Evolutionary conservation across 768 basidiomycete species (phyloP).

Genomic region (Xerocomus spinulosus): DNA sequence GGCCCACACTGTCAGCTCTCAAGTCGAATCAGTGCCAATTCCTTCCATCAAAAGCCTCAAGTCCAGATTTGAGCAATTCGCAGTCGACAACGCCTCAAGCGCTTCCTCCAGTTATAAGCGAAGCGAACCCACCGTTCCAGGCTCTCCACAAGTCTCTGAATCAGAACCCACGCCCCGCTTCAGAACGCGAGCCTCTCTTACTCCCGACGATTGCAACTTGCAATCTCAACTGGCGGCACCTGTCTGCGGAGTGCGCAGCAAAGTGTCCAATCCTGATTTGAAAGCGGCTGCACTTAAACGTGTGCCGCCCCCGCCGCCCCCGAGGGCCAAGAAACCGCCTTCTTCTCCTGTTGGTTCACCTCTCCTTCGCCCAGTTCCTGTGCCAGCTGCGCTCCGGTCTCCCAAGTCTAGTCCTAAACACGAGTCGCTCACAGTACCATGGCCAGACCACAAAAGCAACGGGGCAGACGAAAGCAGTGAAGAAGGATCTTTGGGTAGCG

Average conservation of each 20-base stretch:
- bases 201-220: constrained; percentile 13
- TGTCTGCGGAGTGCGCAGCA: constrained; percentile 38
- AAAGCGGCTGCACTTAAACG: constrained; percentile 39
- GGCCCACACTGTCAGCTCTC: constrained; percentile 14
- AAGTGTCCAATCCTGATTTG: constrained; percentile 54
- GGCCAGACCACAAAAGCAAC: neutral
- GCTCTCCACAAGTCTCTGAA: constrained; percentile 24
- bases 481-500: constrained; percentile 20
- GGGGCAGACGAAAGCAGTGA: constrained; percentile 12
- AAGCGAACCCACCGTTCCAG: neutral
- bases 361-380: constrained; percentile 48
- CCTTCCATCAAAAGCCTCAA: constrained; percentile 66
- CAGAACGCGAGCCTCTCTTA: constrained; percentile 35
- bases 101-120: constrained; percentile 3
- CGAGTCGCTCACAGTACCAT: neutral
- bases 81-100: constrained; percentile 34
- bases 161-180: constrained; percentile 36
- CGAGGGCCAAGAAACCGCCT: constrained; percentile 30
- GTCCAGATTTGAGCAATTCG: constrained; percentile 68
- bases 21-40: constrained; percentile 50
- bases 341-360: constrained; percentile 45
- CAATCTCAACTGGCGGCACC: constrained; percentile 21
- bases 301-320: constrained; percentile 53
- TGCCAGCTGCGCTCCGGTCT: constrained; percentile 28
- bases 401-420: constrained; percentile 21